These are phyloP conservation scores for Solanum gracilifrons DNA, from an alignment of 257 asterid genomes.

Conservation along the genomic window DNA sequence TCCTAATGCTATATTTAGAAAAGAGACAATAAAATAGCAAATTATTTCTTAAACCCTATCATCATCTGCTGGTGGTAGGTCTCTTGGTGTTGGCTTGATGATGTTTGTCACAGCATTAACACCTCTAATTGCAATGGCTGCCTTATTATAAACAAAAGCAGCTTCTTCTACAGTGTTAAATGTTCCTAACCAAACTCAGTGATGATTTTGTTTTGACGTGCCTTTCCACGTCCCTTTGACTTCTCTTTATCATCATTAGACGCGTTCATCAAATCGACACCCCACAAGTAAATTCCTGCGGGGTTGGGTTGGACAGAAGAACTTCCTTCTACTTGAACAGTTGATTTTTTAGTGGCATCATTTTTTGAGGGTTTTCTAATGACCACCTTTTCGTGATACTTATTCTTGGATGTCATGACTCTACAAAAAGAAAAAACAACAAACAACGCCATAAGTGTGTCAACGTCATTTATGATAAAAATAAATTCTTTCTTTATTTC, in stretches of 20 bases:
- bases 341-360: neutral
- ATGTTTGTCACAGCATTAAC: neutral
- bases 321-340: neutral
- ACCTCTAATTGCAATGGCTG: neutral
- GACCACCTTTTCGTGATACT: neutral
- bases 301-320: neutral
- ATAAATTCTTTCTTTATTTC: too few relatives aligned
- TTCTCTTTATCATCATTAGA: neutral
- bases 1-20: neutral
- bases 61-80: neutral
- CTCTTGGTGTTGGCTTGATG: neutral
- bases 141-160: neutral
- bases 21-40: neutral
- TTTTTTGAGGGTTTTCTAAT: neutral
- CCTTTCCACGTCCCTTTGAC: too few relatives aligned
- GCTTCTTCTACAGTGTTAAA: neutral
- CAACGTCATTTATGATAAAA: neutral
- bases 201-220: neutral
- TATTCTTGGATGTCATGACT: neutral
- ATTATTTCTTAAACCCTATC: neutral
- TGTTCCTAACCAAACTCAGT: neutral
- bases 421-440: neutral
- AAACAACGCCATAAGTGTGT: neutral
- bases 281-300: neutral
- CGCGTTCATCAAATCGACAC: neutral